Conservation (phyloP, 306 rosid genomes). For the Biancaea sappan region DNA sequence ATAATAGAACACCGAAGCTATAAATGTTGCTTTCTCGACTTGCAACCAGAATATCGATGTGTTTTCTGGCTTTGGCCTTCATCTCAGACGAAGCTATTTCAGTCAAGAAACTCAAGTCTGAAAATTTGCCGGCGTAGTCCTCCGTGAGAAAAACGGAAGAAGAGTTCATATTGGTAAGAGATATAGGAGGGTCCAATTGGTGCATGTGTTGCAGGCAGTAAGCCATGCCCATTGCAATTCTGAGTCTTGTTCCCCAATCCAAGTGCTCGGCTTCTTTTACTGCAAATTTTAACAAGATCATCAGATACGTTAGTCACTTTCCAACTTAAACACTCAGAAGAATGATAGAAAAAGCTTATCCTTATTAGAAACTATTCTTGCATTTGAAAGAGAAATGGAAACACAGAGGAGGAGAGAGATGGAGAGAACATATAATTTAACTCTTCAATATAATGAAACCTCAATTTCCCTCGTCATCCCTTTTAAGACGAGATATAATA, state of each 20-base stretch:
- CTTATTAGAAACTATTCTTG: slow-evolving; percentile 8
- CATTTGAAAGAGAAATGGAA: not conserved
- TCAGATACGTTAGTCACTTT: slow-evolving; percentile 34
- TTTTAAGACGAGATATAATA: not conserved
- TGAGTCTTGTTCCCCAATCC: slow-evolving; percentile 84
- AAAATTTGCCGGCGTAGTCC: slow-evolving; percentile 81
- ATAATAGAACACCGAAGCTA: slow-evolving; percentile 74
- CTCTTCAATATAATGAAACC: not conserved
- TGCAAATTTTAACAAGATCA: slow-evolving; percentile 44
- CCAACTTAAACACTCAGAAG: slow-evolving; percentile 27
- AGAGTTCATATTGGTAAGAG: slow-evolving; percentile 66
- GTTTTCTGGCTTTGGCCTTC: slow-evolving; percentile 35
- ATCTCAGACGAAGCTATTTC: slow-evolving; percentile 47
- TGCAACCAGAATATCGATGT: slow-evolving; percentile 39
- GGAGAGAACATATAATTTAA: not conserved
- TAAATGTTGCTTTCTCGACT: slow-evolving; percentile 55
- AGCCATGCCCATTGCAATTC: slow-evolving; percentile 82
- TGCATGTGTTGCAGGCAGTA: slow-evolving; percentile 88
- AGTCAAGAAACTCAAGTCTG: slow-evolving; percentile 63
- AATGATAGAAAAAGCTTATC: not conserved
- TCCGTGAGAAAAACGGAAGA: slow-evolving; percentile 68
- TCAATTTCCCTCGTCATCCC: not conserved
- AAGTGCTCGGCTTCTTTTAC: slow-evolving; percentile 93
- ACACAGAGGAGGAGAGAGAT: not conserved
- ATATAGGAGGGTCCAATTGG: slow-evolving; percentile 63